phyloP scores from a whole-genome alignment of 2,329 filamentous ascomycete species.

The Aureobasidium leucospermi region DNA sequence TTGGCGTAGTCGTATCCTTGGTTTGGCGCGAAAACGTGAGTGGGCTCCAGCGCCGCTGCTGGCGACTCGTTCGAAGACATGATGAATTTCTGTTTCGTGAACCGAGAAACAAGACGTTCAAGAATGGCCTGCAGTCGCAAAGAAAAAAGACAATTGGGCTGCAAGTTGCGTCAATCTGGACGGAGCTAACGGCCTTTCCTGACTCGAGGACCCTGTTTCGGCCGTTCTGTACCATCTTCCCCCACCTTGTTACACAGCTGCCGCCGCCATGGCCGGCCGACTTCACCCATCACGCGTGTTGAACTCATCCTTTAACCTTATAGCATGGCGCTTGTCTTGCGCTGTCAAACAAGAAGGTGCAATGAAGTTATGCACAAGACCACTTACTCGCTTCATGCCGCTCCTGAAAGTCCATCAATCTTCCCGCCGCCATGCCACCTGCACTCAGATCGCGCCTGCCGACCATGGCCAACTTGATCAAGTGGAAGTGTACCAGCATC shows the following conservation, averaged over 20 bases:
- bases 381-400: neutral
- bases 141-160: neutral
- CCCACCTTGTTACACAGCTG: slow-evolving; percentile 1
- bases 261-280: neutral
- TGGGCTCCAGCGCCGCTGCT: slow-evolving; percentile 20
- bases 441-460: neutral
- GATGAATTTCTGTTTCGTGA: neutral
- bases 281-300: neutral
- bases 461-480: neutral
- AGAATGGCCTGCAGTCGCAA: neutral
- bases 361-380: neutral
- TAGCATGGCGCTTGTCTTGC: slow-evolving; percentile 6
- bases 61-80: slow-evolving; percentile 13
- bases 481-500: neutral
- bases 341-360: neutral
- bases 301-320: neutral
- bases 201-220: neutral
- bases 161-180: neutral
- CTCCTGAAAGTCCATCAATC: neutral
- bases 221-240: neutral
- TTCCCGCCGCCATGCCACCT: slow-evolving; percentile 2
- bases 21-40: slow-evolving; percentile 26
- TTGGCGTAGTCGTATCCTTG: slow-evolving; percentile 24
- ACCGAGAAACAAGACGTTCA: neutral
- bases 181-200: slow-evolving; percentile 10